Conservation (phyloP, 2,329 filamentous ascomycete genomes). For the Biscogniauxia marginata region DNA sequence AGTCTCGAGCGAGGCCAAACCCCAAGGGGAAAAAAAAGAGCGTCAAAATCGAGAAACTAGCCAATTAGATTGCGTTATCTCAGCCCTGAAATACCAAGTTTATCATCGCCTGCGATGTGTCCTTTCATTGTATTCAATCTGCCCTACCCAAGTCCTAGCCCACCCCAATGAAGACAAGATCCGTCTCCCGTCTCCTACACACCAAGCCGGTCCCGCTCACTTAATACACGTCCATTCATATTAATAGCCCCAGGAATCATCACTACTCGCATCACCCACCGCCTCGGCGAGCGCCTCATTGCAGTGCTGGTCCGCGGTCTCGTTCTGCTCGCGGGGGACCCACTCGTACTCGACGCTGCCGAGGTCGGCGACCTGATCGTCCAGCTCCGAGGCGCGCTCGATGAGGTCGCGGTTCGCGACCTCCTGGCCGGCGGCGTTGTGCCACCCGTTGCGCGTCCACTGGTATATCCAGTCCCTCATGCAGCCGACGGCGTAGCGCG, state of each 20-base stretch:
- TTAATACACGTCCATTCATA: background rate
- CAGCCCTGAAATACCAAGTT: too few species aligned
- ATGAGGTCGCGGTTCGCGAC: conserved; percentile 39
- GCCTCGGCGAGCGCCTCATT: conserved; percentile 31
- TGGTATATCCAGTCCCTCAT: conserved; percentile 33
- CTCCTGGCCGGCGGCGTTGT: conserved; percentile 25
- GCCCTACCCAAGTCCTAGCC: too few species aligned
- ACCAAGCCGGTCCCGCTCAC: too few species aligned
- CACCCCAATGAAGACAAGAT: too few species aligned
- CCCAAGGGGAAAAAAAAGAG: too few species aligned
- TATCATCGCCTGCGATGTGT: too few species aligned
- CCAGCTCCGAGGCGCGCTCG: conserved; percentile 25
- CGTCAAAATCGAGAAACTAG: too few species aligned
- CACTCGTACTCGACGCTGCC: conserved; percentile 34
- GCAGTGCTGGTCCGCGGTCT: conserved; percentile 30
- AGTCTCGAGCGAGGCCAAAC: too few species aligned
- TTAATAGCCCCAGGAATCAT: too few species aligned
- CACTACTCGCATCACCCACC: background rate
- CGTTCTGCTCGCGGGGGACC: conserved; percentile 35
- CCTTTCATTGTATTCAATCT: too few species aligned
- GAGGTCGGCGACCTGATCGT: conserved; percentile 22
- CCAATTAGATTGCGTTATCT: too few species aligned
- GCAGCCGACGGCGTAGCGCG: conserved; percentile 34
- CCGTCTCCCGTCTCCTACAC: too few species aligned
- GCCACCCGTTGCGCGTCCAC: conserved; percentile 35